Conservation (phyloP, 2,329 filamentous ascomycete genomes). For the Aspergillus pseudoglaucus region DNA sequence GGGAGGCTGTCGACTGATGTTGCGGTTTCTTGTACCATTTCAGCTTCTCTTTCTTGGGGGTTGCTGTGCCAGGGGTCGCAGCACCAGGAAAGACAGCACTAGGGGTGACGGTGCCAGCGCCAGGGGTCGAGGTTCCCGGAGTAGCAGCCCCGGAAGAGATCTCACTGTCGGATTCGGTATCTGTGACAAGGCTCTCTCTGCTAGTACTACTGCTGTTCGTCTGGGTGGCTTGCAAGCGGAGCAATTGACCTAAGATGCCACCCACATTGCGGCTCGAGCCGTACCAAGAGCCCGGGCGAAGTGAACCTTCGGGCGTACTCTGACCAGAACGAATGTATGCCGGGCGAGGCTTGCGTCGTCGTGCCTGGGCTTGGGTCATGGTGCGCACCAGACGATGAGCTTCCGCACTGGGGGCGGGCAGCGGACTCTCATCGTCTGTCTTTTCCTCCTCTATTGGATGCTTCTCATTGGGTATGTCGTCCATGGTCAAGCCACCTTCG, state of each 20-base stretch:
- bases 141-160: constrained; percentile 23
- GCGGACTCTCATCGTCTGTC: constrained; percentile 9
- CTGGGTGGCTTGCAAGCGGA: constrained; percentile 60
- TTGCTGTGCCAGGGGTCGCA: constrained; percentile 23
- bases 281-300: constrained; percentile 19
- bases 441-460: constrained; percentile 13
- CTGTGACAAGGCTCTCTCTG: constrained; percentile 22
- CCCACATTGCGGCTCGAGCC: constrained; percentile 22
- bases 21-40: constrained; percentile 39
- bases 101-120: constrained; percentile 8
- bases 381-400: constrained; percentile 34
- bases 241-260: constrained; percentile 64
- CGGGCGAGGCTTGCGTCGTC: constrained; percentile 21
- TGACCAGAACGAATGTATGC: constrained; percentile 29
- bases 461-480: constrained; percentile 16
- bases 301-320: constrained; percentile 23
- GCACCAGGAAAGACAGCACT: constrained; percentile 9
- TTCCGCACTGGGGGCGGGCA: constrained; percentile 24
- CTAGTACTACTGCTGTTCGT: constrained; percentile 22
- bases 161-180: constrained; percentile 25
- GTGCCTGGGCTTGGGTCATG: constrained; percentile 23
- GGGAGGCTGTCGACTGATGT: constrained; percentile 32
- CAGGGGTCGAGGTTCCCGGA: constrained; percentile 18
- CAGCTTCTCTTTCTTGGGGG: constrained; percentile 32
- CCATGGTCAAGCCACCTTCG: constrained; percentile 17